Base-by-base conservation (phyloP, 768 basidiomycete genomes). In the Chalciporus sphaerocephalus region DNA sequence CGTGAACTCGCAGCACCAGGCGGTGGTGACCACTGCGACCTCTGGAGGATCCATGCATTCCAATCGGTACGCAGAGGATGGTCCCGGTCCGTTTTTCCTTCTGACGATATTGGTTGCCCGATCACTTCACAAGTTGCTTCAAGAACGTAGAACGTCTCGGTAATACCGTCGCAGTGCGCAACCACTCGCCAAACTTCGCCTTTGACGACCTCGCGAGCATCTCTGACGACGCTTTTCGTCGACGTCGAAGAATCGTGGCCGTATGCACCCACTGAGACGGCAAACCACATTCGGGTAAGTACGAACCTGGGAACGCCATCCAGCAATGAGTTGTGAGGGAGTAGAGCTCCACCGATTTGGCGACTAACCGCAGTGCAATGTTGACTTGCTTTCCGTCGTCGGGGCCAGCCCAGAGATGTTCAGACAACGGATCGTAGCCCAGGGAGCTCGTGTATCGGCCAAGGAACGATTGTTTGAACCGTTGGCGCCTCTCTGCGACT, bases 71-170 rank as follows among this genome's bases (percentile, higher is more conserved):
- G 79, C 25, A 77, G 56, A 42, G 51, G 46, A 17, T 40, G 38
- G 9, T 24, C 42, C 24, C 36, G 52, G 32, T 38, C 30, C 18
- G 40, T 15, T 25, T 38, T 24, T 30, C 23, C 24, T 34, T 17
- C 33, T 34, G 38, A 41, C 17, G 44, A 36, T 13, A 62, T 54
- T 6, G 62, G 51, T 24, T 61, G 67, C 0, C 85, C 85, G 43
- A 87, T 73, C 24, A 83, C 80, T 55, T 90, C 87, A 56, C 87
- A 87, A 0, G 87, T 90, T 17, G 75, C 59, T 48, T 85, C 85
- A 1, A 91, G 64, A 21, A 87, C 79, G 55, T 81, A 80, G 51
- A 78, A 73, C 9, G 56, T 59, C 46, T 74, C 66, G 17, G 50
- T 58, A 11, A 52, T 47, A 2, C 47, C 32, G 1, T 39, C 37